phyloP scores from a whole-genome alignment of 1,284 basidiomycete species.

The Melampsora abietis-canadensis region DNA sequence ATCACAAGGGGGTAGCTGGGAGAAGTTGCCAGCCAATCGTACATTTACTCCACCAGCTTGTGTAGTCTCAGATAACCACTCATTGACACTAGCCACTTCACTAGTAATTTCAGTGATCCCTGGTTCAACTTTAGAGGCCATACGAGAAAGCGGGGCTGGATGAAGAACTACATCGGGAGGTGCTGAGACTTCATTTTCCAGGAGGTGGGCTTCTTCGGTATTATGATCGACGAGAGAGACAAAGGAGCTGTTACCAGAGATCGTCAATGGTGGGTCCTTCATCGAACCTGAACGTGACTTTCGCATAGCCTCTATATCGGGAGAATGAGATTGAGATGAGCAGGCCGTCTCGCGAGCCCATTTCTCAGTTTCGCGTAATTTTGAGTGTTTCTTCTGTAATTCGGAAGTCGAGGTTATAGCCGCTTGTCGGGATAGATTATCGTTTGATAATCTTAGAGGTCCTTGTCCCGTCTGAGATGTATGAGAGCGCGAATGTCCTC shows the following conservation, averaged over 20 bases:
- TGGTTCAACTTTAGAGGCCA: not conserved
- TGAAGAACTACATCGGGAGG: conserved; percentile 15
- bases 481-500: not conserved
- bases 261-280: not conserved
- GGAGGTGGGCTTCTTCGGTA: not conserved
- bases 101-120: conserved; percentile 7
- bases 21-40: not conserved
- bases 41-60: not conserved
- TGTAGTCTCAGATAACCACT: conserved; percentile 27
- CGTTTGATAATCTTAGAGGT: conserved; percentile 13
- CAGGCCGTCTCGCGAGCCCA: conserved; percentile 26
- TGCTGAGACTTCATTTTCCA: not conserved
- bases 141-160: conserved; percentile 12
- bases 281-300: not conserved
- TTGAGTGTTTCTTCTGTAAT: not conserved
- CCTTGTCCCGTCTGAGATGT: not conserved
- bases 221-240: no score
- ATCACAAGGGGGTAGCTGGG: not conserved
- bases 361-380: conserved; percentile 25
- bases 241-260: no score
- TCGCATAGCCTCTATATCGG: not conserved
- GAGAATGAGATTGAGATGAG: conserved; percentile 5
- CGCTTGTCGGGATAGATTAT: conserved; percentile 16
- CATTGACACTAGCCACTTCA: conserved; percentile 35
- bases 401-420: conserved; percentile 2